A percentile compares a stretch with the other conserved stretches of the same genome.
Evolutionary conservation across 2,329 filamentous ascomycete genomes (phyloP).

Genomic region (Fusarium azukiicola): DNA sequence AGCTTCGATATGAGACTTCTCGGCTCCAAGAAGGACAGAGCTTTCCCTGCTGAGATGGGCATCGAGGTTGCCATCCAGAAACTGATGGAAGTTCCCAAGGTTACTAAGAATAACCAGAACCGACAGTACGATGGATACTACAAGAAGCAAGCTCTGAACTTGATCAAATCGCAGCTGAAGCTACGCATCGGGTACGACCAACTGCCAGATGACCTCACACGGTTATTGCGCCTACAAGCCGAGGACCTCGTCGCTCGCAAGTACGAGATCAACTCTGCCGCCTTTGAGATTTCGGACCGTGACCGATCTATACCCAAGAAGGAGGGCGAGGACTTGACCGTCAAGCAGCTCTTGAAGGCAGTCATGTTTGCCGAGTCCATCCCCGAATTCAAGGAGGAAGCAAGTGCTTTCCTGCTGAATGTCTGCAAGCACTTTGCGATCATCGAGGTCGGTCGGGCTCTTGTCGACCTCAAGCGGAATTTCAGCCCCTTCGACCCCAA

Average conservation of each 20-base stretch:
- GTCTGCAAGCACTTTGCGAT: conserved; percentile 95
- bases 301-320: conserved; percentile 94
- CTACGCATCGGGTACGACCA: conserved; percentile 93
- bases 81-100: conserved; percentile 89
- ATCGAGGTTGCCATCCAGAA: conserved; percentile 94
- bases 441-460: conserved; percentile 92
- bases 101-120: conserved; percentile 70
- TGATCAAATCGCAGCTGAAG: conserved; percentile 94
- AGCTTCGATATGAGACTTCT: conserved; percentile 95
- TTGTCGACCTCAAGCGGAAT: conserved; percentile 89
- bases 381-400: conserved; percentile 88
- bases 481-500: conserved; percentile 91
- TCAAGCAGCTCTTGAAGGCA: conserved; percentile 94
- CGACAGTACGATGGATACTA: conserved; percentile 90
- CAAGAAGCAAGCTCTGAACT: conserved; percentile 94
- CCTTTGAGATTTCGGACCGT: conserved; percentile 88
- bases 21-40: conserved; percentile 92
- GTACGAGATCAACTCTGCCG: conserved; percentile 84
- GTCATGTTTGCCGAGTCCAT: conserved; percentile 92
- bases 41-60: conserved; percentile 92
- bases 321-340: conserved; percentile 87
- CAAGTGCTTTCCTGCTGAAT: conserved; percentile 87
- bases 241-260: conserved; percentile 90
- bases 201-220: conserved; percentile 93
- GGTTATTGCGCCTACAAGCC: conserved; percentile 92